A percentile compares a stretch with the other conserved stretches of the same genome.
phyloP scores from a whole-genome alignment of 2,329 filamentous ascomycete species.

The Leptographium procerum region DNA sequence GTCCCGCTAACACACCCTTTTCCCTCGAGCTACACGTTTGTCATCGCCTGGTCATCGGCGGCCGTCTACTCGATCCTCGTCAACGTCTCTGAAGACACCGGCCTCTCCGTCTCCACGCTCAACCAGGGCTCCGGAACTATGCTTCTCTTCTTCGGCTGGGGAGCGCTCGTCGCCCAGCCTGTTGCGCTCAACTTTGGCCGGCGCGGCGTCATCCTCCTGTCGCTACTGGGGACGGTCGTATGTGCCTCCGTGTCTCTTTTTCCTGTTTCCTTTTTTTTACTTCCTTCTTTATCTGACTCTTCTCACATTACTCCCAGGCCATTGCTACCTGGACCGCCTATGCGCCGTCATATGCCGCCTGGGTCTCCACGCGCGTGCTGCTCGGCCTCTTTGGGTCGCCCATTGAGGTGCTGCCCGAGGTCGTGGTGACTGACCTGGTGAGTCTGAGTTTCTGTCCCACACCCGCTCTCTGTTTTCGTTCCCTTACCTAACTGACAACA shows the following conservation, averaged over 20 bases:
- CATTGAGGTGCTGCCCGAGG: constrained; percentile 25
- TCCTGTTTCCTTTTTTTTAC: too few species aligned
- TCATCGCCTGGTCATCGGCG: constrained; percentile 27
- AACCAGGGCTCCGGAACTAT: constrained; percentile 37
- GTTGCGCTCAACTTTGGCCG: constrained; percentile 30
- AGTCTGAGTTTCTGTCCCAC: too few species aligned
- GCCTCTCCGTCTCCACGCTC: constrained; percentile 30
- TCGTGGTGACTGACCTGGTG: constrained; percentile 26
- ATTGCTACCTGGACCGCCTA: constrained; percentile 28
- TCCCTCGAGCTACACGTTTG: neutral
- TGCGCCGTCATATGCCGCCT: constrained; percentile 26
- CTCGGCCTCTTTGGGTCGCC: constrained; percentile 31
- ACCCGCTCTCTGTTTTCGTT: too few species aligned
- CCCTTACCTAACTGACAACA: too few species aligned
- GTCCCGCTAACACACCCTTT: too few species aligned
- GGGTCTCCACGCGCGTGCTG: constrained; percentile 31
- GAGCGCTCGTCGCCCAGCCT: constrained; percentile 33
- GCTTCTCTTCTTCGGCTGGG: constrained; percentile 30
- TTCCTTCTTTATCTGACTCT: too few species aligned
- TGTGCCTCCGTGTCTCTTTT: too few species aligned
- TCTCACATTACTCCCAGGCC: too few species aligned
- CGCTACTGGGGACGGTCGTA: too few species aligned
- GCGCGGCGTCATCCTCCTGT: too few species aligned
- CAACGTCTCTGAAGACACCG: constrained; percentile 33
- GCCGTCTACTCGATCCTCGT: constrained; percentile 19